Conservation (phyloP, 768 basidiomycete species). For the Kwoniella sp. region DNA sequence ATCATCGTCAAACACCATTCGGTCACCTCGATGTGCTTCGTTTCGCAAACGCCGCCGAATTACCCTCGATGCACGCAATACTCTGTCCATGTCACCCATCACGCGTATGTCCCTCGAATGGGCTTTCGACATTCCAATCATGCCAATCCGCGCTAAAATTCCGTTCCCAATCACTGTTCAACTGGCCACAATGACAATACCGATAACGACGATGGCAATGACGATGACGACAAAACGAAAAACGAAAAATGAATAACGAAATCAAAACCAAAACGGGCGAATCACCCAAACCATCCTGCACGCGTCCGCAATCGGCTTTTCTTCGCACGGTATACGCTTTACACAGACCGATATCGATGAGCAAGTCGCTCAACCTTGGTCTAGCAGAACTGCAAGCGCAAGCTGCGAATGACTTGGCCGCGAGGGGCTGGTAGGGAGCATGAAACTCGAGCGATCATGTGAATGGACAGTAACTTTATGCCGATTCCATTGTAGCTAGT, state of each 20-base stretch:
- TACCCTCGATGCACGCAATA: not conserved
- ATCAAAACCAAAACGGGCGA: not conserved
- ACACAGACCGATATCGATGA: not conserved
- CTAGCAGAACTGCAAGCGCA: slow-evolving; percentile 9
- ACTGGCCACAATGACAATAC: not conserved
- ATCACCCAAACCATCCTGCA: not conserved
- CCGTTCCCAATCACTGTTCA: not conserved
- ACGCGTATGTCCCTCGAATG: not conserved
- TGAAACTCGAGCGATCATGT: not conserved
- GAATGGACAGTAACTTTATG: not conserved
- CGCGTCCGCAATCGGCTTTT: too few relatives aligned
- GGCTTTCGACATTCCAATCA: too few relatives aligned
- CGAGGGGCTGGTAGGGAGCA: slow-evolving; percentile 14
- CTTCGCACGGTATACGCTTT: too few relatives aligned
- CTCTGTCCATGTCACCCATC: not conserved
- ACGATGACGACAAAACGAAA: not conserved
- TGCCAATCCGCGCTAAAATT: not conserved
- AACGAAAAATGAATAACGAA: not conserved
- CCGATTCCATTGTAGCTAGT: not conserved
- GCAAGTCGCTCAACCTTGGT: slow-evolving; percentile 11
- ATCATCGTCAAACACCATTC: not conserved
- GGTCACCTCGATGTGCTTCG: not conserved
- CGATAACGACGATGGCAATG: too few relatives aligned
- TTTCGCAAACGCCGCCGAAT: not conserved
- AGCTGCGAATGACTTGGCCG: slow-evolving; percentile 6